Conservation (phyloP, 192 early-diverging fungal species). For the Chytriomyces confervae region DNA sequence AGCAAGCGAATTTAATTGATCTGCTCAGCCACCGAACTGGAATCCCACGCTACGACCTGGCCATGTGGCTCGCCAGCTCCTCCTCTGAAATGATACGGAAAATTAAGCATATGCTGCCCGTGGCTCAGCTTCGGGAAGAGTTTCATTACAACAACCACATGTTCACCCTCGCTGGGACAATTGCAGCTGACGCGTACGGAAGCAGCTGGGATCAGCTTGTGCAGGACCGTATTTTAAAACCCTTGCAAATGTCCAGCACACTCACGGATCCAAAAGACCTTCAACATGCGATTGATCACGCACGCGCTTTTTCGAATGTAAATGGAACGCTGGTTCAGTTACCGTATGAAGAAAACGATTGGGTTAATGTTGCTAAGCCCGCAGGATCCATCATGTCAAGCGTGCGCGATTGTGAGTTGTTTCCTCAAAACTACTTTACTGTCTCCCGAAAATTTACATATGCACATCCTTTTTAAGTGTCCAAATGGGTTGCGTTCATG, state of each 20-base stretch:
- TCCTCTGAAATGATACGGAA: neutral
- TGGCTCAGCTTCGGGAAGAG: slow-evolving; percentile 3
- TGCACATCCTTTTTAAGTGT: slow-evolving; percentile 15
- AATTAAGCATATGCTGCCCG: slow-evolving; percentile 1
- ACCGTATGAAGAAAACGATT: neutral
- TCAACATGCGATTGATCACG: neutral
- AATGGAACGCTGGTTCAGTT: neutral
- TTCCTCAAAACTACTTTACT: too few species aligned
- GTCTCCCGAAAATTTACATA: neutral
- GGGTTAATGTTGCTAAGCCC: neutral
- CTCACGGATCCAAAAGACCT: neutral
- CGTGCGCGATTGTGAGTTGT: slow-evolving; percentile 24
- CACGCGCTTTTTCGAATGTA: neutral
- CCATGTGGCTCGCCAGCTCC: neutral
- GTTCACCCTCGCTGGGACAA: slow-evolving; percentile 21
- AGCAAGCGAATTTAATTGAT: slow-evolving; percentile 23
- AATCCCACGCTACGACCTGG: slow-evolving; percentile 13
- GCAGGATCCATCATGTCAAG: slow-evolving; percentile 19
- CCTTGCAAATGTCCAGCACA: slow-evolving; percentile 14
- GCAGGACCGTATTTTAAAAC: slow-evolving; percentile 17
- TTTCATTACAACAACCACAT: slow-evolving; percentile 32
- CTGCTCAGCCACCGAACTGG: slow-evolving; percentile 27
- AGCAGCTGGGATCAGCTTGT: slow-evolving; percentile 20
- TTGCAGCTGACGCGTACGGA: slow-evolving; percentile 10
- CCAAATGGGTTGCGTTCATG: slow-evolving; percentile 27